Conservation (phyloP, 306 rosid genomes). For the Elaeagnus macrophylla region DNA sequence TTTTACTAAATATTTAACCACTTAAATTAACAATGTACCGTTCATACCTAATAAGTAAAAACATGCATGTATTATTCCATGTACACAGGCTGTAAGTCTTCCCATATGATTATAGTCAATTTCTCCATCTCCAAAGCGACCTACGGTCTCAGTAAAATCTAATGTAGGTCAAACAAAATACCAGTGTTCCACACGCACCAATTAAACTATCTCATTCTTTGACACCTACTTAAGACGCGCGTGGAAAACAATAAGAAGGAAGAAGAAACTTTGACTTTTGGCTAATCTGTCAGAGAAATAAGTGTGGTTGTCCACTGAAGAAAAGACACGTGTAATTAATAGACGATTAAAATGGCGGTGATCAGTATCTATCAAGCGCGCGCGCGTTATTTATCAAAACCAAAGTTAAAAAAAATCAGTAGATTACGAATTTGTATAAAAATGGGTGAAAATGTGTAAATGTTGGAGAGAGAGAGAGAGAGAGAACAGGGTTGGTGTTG, state of each 20-base stretch:
- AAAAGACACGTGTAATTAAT: slow-evolving; percentile 29
- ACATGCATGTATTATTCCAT: too few relatives aligned
- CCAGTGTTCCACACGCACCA: neutral
- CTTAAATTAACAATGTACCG: too few relatives aligned
- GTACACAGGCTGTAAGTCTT: too few relatives aligned
- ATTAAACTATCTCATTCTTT: neutral
- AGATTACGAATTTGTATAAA: slow-evolving; percentile 40
- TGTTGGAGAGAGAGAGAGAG: slow-evolving; percentile 9
- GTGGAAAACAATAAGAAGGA: slow-evolving; percentile 3
- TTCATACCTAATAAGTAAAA: too few relatives aligned
- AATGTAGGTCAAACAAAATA: neutral
- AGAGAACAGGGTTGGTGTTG: neutral
- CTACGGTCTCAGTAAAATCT: slow-evolving; percentile 1
- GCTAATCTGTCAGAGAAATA: slow-evolving; percentile 19
- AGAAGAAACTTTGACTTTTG: slow-evolving; percentile 46
- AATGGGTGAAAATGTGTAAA: neutral
- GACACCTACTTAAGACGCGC: neutral
- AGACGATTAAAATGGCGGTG: slow-evolving; percentile 24
- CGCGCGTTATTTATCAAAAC: slow-evolving; percentile 38
- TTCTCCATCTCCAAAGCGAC: neutral
- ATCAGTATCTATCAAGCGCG: slow-evolving; percentile 38
- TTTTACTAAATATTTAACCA: too few relatives aligned
- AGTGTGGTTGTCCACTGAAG: slow-evolving; percentile 22
- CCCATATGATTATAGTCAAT: neutral
- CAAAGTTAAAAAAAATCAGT: slow-evolving; percentile 31